These are phyloP conservation scores for Amphichorda felina DNA, from an alignment of 2,329 filamentous ascomycete species.

Conservation along the genomic window DNA sequence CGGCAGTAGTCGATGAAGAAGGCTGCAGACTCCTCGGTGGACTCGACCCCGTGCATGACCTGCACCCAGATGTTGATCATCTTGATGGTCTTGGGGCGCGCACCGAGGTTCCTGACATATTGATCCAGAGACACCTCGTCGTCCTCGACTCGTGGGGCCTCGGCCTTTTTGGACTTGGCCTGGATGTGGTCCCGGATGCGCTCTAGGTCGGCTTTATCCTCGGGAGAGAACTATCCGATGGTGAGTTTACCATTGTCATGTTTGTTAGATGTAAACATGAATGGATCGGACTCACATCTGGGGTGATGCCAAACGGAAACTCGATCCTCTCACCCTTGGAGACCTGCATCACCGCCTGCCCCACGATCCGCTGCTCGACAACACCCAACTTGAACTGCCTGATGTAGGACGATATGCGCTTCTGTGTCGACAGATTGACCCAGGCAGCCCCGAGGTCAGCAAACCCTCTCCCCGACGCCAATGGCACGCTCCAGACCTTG, in stretches of 20 bases:
- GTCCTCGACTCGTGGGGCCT: constrained; percentile 11
- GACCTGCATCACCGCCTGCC: constrained; percentile 16
- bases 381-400: constrained; percentile 26
- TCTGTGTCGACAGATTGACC: constrained; percentile 46
- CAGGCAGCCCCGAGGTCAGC: constrained; percentile 45
- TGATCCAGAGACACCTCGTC: constrained; percentile 20
- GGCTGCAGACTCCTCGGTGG: constrained; percentile 20
- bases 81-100: constrained; percentile 12
- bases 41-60: constrained; percentile 24
- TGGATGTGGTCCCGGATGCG: constrained; percentile 21
- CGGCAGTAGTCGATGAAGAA: constrained; percentile 26
- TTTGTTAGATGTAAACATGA: neutral
- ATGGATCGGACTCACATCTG: constrained; percentile 10
- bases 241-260: neutral
- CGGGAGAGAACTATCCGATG: constrained; percentile 12
- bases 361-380: constrained; percentile 21
- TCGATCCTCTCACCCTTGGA: constrained; percentile 10
- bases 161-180: constrained; percentile 13
- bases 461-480: constrained; percentile 18
- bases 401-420: constrained; percentile 24
- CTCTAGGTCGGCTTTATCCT: constrained; percentile 20
- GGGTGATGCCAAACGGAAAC: constrained; percentile 19
- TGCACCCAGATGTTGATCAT: constrained; percentile 24
- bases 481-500: constrained; percentile 30
- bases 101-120: constrained; percentile 19